phyloP scores from a whole-genome alignment of 768 basidiomycete species.

The Nevesoporus exiguus region DNA sequence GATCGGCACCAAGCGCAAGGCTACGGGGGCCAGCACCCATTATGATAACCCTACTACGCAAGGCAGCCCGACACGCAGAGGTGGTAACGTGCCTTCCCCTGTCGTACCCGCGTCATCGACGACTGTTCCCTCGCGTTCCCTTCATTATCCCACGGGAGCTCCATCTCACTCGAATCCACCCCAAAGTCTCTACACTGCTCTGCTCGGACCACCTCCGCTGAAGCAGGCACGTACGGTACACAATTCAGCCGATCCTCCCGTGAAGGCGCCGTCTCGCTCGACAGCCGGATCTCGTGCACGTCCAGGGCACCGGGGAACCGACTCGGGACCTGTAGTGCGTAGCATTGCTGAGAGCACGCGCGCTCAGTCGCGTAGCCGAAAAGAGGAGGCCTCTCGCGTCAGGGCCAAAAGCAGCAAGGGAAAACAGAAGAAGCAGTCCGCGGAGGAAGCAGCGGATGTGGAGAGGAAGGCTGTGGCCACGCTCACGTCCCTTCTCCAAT shows the following conservation, averaged over 20 bases:
- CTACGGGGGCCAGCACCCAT: slow-evolving; percentile 39
- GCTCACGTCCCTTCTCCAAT: slow-evolving; percentile 66
- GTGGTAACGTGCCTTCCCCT: slow-evolving; percentile 45
- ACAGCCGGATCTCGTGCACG: slow-evolving; percentile 31
- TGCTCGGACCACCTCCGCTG: slow-evolving; percentile 71
- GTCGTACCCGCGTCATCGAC: slow-evolving; percentile 24
- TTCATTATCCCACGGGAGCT: slow-evolving; percentile 40
- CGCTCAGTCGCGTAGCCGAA: slow-evolving; percentile 42
- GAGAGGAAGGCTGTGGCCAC: slow-evolving; percentile 85
- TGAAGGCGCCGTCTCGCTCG: slow-evolving; percentile 44
- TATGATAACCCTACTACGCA: slow-evolving; percentile 53
- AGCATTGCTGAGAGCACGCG: slow-evolving; percentile 48
- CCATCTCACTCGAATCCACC: slow-evolving; percentile 38
- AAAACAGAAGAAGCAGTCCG: slow-evolving; percentile 45
- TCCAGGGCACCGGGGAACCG: slow-evolving; percentile 15
- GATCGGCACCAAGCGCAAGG: slow-evolving; percentile 58
- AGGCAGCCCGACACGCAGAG: slow-evolving; percentile 36
- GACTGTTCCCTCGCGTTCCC: slow-evolving; percentile 37
- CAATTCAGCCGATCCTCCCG: slow-evolving; percentile 66
- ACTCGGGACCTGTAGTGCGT: slow-evolving; percentile 26
- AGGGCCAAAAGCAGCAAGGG: slow-evolving; percentile 46
- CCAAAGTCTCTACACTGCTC: slow-evolving; percentile 68
- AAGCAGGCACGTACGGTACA: slow-evolving; percentile 80
- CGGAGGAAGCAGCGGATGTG: slow-evolving; percentile 42
- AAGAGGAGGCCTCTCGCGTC: slow-evolving; percentile 34